Base-by-base conservation (phyloP, 2,329 filamentous ascomycete genomes). In the Talaromyces sp. region DNA sequence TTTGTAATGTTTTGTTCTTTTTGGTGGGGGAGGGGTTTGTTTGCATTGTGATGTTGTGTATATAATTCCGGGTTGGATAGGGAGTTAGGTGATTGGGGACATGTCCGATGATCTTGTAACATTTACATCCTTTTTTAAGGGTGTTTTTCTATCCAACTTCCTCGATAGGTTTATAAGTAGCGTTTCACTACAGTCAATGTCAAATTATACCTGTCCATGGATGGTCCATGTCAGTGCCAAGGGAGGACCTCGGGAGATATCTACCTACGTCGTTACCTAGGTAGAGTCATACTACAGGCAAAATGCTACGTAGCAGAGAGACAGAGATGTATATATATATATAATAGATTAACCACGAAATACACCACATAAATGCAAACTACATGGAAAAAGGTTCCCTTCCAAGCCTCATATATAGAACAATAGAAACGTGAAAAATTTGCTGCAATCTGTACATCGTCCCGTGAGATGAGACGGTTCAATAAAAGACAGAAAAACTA, bases 1-100 rank as follows among this genome's bases (percentile, higher is more conserved):
- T 54, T 77, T 91, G 66, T 90, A 80, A 76, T 61, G 4, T 35
- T 35, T 3, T n/a, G 28, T 28, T 25, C 2, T 33, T 3, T 48
- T 28, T 28, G 3, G 25, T 28, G 25, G 4, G 25, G 25, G n/a
- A n/a, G n/a, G n/a, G n/a, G n/a, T n/a, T n/a, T n/a, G n/a, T n/a
- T n/a, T n/a, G n/a, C n/a, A n/a, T n/a, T n/a, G n/a, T n/a, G n/a
- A n/a, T 67, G 63, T 60, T 61, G 57, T 64, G 54, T 64, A 59
- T 61, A 35, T 50, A 37, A 15, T 25, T 53, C 35, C n/a, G 11
- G 17, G 7, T 46, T 31, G 25, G 25, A 19, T 46, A 21, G 45
- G 28, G 17, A 13, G 45, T 15, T 33, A 33, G 4, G 45, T 35
- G 45, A 48, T 35, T 25, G 33, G 28, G 9, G 10, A 28, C 21